phyloP scores from a whole-genome alignment of 306 rosid species.

The Acacia crassicarpa region DNA sequence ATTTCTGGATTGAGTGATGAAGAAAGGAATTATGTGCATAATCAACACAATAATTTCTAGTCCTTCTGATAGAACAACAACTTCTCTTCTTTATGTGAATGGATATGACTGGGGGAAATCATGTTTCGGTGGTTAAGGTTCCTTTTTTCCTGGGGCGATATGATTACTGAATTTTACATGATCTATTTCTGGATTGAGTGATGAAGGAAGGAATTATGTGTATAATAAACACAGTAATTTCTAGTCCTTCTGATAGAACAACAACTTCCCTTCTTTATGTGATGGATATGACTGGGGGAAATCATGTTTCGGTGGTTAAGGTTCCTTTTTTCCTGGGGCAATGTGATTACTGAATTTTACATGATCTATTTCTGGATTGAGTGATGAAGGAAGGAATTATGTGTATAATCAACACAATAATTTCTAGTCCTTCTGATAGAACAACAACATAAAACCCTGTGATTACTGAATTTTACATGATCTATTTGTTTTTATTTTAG shows the following conservation, averaged over 20 bases:
- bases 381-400: too few species aligned
- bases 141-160: neutral
- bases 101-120: neutral
- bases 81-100: too few species aligned
- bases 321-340: neutral
- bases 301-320: slow-evolving; percentile 8
- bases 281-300: slow-evolving; percentile 1
- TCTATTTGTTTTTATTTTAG: slow-evolving; percentile 42
- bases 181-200: too few species aligned
- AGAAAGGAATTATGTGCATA: neutral
- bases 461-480: slow-evolving; percentile 16
- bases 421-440: too few species aligned
- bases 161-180: neutral
- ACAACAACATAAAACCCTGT: too few species aligned
- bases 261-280: neutral
- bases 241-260: neutral
- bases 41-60: neutral
- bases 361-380: too few species aligned
- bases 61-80: neutral
- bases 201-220: too few species aligned
- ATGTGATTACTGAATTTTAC: too few species aligned
- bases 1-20: slow-evolving; percentile 23
- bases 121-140: slow-evolving; percentile 17
- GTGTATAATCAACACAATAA: too few species aligned
- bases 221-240: neutral